These are phyloP conservation scores for Cicer judaicum DNA, from an alignment of 306 rosid genomes.

Conservation along the genomic window DNA sequence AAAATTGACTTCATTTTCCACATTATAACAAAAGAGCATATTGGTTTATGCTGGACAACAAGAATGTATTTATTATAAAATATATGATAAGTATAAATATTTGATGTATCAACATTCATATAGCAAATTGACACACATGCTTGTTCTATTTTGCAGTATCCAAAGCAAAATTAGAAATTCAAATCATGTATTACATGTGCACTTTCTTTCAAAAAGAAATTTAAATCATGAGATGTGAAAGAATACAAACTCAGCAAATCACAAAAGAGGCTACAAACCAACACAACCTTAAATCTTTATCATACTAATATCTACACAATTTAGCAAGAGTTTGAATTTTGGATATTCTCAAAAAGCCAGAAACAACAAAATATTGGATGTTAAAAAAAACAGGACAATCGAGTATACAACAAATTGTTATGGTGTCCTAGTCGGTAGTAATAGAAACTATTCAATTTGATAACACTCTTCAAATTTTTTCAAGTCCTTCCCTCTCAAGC, in stretches of 20 bases:
- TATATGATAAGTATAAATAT: neutral
- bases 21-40: neutral
- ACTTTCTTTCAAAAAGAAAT: slow-evolving; percentile 18
- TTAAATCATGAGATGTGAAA: neutral
- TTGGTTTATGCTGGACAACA: slow-evolving; percentile 3
- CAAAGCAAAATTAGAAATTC: neutral
- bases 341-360: slow-evolving; percentile 8
- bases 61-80: neutral
- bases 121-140: neutral
- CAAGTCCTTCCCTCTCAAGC: neutral
- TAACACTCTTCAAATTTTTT: slow-evolving; percentile 6
- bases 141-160: slow-evolving; percentile 20
- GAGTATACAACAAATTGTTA: neutral
- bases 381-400: neutral
- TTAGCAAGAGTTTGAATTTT: neutral
- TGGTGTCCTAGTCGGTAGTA: slow-evolving; percentile 8
- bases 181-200: neutral
- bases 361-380: slow-evolving; percentile 13
- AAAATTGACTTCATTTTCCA: no score
- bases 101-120: neutral
- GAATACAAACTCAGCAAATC: slow-evolving; percentile 1
- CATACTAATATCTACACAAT: slow-evolving; percentile 5
- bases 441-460: no score
- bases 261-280: neutral
- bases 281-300: slow-evolving; percentile 8